A percentile compares a stretch with the other conserved stretches of the same genome.
phyloP scores from a whole-genome alignment of 1,284 basidiomycete genomes.

The Naganishia liquefaciens region DNA sequence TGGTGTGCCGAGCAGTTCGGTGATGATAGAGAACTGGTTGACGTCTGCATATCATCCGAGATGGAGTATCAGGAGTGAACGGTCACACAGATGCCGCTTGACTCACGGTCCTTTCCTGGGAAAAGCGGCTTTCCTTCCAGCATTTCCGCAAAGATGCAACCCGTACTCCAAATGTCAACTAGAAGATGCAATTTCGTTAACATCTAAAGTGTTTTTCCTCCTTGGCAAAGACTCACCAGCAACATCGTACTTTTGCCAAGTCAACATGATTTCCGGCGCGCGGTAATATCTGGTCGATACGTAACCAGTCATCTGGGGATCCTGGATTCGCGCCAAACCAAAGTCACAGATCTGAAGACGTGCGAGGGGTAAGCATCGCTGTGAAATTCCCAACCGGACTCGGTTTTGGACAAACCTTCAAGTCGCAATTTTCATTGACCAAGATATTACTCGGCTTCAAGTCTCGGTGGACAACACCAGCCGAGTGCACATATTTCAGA shows the following conservation, averaged over 20 bases:
- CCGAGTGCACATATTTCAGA: conserved; percentile 98
- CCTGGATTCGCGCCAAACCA: conserved; percentile 83
- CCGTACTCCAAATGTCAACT: conserved; percentile 98
- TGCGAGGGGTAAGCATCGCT: background rate
- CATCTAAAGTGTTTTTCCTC: conserved; percentile 21
- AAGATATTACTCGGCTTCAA: conserved; percentile 99
- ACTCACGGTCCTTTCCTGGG: conserved; percentile 88
- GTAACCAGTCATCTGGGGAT: conserved; percentile 99
- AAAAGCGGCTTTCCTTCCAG: conserved; percentile 97
- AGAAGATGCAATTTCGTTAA: background rate
- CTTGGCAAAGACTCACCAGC: conserved; percentile 58
- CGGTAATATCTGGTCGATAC: conserved; percentile 99
- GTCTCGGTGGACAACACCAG: conserved; percentile 97
- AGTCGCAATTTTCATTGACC: conserved; percentile 99
- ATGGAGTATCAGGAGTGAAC: too few relatives aligned
- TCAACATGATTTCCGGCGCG: conserved; percentile 99
- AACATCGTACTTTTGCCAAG: conserved; percentile 99
- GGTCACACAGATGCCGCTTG: too few relatives aligned
- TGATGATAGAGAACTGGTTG: conserved; percentile 99
- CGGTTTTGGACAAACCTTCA: conserved; percentile 63
- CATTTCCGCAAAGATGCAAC: conserved; percentile 99
- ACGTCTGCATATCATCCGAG: conserved; percentile 65
- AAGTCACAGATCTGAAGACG: conserved; percentile 92
- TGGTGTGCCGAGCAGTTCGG: conserved; percentile 93
- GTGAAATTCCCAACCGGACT: background rate